phyloP scores from a whole-genome alignment of 306 rosid species.

The Rosa chinensis region DNA sequence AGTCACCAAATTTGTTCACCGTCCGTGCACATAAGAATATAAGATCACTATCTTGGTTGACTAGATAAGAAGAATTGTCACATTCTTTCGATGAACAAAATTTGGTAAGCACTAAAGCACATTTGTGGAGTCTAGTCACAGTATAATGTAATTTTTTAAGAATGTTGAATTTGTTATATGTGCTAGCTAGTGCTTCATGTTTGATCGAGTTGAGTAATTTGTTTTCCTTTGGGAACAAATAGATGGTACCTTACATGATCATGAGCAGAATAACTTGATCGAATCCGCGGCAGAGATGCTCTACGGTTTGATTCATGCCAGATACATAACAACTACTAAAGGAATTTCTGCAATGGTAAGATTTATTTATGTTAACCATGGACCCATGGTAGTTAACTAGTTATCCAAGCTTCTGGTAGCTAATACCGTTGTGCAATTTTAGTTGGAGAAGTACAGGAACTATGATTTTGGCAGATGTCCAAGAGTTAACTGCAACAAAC shows the following conservation, averaged over 20 bases:
- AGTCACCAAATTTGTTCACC: background rate
- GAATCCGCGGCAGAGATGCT: constrained; percentile 82
- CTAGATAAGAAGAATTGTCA: background rate
- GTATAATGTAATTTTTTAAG: too few relatives aligned
- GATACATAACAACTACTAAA: constrained; percentile 62
- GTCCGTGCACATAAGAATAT: background rate
- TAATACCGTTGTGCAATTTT: constrained; percentile 7
- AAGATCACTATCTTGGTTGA: too few relatives aligned
- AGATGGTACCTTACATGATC: constrained; percentile 61
- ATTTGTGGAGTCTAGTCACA: background rate
- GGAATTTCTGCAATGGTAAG: constrained; percentile 73
- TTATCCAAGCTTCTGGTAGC: background rate
- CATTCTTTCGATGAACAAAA: background rate
- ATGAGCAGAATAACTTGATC: constrained; percentile 62
- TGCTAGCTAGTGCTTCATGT: background rate
- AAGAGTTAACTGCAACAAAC: constrained; percentile 70
- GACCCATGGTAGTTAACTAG: too few relatives aligned
- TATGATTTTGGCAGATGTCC: constrained; percentile 79
- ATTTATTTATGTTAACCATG: background rate
- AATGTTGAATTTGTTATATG: background rate
- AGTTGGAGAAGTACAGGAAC: constrained; percentile 73
- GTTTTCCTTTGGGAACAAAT: background rate
- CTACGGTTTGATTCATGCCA: constrained; percentile 73
- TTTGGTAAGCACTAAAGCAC: background rate
- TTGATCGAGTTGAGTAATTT: background rate